Conservation (phyloP, 192 early-diverging fungal genomes). For the Blastocladiella britannica region DNA sequence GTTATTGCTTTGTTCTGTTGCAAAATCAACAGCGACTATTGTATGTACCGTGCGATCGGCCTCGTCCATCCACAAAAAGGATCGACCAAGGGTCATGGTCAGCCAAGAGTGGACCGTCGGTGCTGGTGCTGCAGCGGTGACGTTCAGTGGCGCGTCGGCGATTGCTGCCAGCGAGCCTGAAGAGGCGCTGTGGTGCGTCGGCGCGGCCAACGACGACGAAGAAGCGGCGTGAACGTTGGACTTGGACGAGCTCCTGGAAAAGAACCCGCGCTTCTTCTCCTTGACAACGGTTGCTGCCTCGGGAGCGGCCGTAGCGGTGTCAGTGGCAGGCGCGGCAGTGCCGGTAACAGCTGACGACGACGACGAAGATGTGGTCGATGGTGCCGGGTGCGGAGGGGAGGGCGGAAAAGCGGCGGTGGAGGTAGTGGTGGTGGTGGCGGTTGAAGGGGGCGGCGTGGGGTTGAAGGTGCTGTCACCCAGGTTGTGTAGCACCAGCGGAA, state of each 20-base stretch:
- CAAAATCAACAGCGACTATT: background rate
- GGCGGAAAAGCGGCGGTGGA: background rate
- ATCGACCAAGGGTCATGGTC: constrained; percentile 50
- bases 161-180: too few relatives aligned
- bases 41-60: constrained; percentile 34
- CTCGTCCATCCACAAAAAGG: constrained; percentile 47
- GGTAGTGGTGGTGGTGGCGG: background rate
- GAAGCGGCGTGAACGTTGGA: background rate
- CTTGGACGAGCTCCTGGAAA: background rate
- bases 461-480: background rate
- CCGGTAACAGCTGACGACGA: too few relatives aligned
- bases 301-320: background rate
- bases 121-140: constrained; percentile 18
- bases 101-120: constrained; percentile 41
- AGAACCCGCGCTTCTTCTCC: background rate
- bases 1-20: constrained; percentile 1
- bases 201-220: too few relatives aligned
- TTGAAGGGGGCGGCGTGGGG: background rate
- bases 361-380: too few relatives aligned
- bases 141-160: too few relatives aligned
- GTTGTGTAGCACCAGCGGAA: background rate
- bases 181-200: background rate
- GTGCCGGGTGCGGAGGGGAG: too few relatives aligned
- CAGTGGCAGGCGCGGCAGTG: background rate
- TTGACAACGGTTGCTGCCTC: background rate